phyloP scores from a whole-genome alignment of 1,139 yeast species.

The Taphrina deformans region DNA sequence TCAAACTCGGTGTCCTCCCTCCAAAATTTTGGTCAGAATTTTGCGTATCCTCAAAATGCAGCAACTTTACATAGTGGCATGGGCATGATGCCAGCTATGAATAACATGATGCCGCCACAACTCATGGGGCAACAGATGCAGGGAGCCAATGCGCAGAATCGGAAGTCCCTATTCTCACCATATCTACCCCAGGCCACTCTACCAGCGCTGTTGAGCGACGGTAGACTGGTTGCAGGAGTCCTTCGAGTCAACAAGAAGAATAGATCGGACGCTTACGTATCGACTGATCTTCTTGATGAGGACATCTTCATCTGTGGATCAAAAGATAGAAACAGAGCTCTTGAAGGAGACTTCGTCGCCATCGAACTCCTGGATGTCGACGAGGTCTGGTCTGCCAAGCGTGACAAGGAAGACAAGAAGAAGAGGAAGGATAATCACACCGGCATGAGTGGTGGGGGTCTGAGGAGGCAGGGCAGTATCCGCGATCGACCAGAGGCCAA shows the following conservation, averaged over 20 bases:
- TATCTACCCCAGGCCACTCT: conserved; percentile 90
- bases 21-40: conserved; percentile 33
- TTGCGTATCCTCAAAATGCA: conserved; percentile 40
- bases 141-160: conserved; percentile 46
- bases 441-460: conserved; percentile 48
- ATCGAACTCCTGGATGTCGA: conserved; percentile 90
- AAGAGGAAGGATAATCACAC: conserved; percentile 71
- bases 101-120: conserved; percentile 41
- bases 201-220: conserved; percentile 85
- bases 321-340: conserved; percentile 95
- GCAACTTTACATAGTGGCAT: conserved; percentile 38
- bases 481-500: conserved; percentile 98
- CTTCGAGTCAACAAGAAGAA: conserved; percentile 92
- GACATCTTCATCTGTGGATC: conserved; percentile 98
- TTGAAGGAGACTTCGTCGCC: conserved; percentile 95
- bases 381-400: conserved; percentile 95
- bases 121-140: conserved; percentile 44
- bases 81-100: conserved; percentile 43
- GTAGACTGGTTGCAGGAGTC: conserved; percentile 87
- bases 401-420: conserved; percentile 95
- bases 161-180: conserved; percentile 93
- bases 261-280: conserved; percentile 94
- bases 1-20: conserved; percentile 53
- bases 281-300: conserved; percentile 91
- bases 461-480: conserved; percentile 84